Evolutionary conservation across 345 rosid species (phyloP), one percentile per base, ranked within the genome.

Genomic region (Corymbia maculata): DNA sequence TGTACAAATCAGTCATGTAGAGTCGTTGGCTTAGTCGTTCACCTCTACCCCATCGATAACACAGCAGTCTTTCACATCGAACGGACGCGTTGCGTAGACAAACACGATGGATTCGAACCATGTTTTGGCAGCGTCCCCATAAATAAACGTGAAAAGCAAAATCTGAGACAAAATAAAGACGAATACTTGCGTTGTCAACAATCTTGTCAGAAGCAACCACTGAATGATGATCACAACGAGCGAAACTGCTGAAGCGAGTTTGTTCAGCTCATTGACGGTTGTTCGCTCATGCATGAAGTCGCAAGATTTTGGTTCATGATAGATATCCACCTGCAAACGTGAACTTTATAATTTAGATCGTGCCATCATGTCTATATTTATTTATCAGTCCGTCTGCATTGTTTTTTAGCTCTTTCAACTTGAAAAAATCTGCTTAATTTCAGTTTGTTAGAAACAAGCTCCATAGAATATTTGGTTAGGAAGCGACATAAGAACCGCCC

Each of bases 21-120:
- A 44, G 86, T 70, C 61, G 44, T 57, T 80, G 86, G 85, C 45
- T 15, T 32, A 32, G 86, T 32, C 51, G 24, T 89, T 15, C 88
- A 93, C 97, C 94, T 95, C 95, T 21, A 92, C 93, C 90, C 97
- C 97, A 32, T 94, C 97, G n/a, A 97, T 88, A 19, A 97, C 94
- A 17, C 97, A 95, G 30, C 95, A 94, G 57, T 95, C 98, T 1
- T 95, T 95, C 2, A 95, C 96, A 75, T 95, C 95, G 64, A 91
- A 96, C 47, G 96, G 98, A 87, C 94, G 98, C 96, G 93, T 94
- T 86, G 93, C 94, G 85, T 93, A 95, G 44, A 95, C 97, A 87
- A 97, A 95, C 42, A 97, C 87, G 86, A 96, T 93, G 85, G 97
- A 94, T 88, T 92, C 97, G 28, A 95, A 94, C 22, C 91, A 88